Evolutionary conservation across 106 monocot genomes (phyloP), one percentile per base, ranked within the genome.

Genomic region (Dioscorea alata): DNA sequence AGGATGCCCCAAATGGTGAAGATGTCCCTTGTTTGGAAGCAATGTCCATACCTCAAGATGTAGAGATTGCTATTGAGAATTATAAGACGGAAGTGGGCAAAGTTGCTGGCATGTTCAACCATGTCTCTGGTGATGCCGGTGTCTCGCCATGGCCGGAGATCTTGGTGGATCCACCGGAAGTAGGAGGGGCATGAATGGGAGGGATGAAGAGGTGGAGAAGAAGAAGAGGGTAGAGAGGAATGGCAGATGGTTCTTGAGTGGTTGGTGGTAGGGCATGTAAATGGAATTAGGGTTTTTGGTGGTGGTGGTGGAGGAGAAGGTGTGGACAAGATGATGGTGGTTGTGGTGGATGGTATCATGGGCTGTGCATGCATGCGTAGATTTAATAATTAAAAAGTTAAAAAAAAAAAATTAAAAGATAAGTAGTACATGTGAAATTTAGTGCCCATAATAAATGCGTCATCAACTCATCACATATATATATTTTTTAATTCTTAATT

Each of bases 161-260:
- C 89, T 57, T 89, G 80, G 61, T 89, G 82, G 58, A 89, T 89
- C 74, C 78, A 89, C 13, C 82, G 82, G 77, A 89, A 85, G 82
- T 89, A 85, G 31, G 76, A 71, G 0, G 89, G 89, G 69, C 85
- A 89, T 35, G n/a, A 4, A 20, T 17, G 18, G 12, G 69, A 58
- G 8, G 61, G 72, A 21, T 17, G n/a, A 60, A 25, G 22, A 63
- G 54, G 18, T 10, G 65, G 18, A 13, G 49, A 48, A 32, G 16
- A 12, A 8, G 58, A 14, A 5, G 65, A 6, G 34, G 74, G 12
- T 49, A 20, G 60, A 23, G 69, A 33, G 33, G 58, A 21, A 2
- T 1, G 56, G 69, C 77, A 74, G 32, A 64, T 12, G 35, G 16
- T 3, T 64, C 15, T 16, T 20, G 71, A 65, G 42, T 64, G 25